phyloP scores from a whole-genome alignment of 257 asterid species.

The Eustoma russellianum region DNA sequence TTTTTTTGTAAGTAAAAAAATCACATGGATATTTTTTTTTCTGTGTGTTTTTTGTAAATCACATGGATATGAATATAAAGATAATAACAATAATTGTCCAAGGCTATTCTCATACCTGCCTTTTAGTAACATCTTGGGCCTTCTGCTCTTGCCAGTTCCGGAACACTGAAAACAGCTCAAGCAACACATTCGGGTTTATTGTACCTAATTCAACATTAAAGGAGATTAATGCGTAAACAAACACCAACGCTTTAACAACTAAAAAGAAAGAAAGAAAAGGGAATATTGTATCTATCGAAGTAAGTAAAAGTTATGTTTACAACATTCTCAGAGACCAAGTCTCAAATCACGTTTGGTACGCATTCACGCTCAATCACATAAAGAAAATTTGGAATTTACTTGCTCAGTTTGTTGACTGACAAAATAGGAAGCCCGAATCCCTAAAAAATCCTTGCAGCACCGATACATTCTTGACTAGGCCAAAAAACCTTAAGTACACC shows the following conservation, averaged over 20 bases:
- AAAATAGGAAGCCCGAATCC: not conserved
- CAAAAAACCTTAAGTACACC: not conserved
- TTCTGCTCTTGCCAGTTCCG: slow-evolving; percentile 84
- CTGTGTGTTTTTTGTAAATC: too few species aligned
- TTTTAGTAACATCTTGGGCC: slow-evolving; percentile 44
- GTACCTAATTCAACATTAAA: slow-evolving; percentile 40
- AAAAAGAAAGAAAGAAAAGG: too few species aligned
- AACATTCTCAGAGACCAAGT: too few species aligned
- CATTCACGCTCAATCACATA: not conserved
- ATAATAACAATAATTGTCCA: not conserved
- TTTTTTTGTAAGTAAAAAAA: too few species aligned
- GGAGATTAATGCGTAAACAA: not conserved
- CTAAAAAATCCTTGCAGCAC: not conserved
- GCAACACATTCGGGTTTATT: slow-evolving; percentile 68
- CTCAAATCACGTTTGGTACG: too few species aligned
- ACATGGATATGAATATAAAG: too few species aligned
- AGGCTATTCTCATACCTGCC: slow-evolving; percentile 48
- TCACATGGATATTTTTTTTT: too few species aligned
- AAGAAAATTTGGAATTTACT: not conserved
- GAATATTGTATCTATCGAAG: too few species aligned
- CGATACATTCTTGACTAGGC: not conserved
- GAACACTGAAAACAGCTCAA: slow-evolving; percentile 77
- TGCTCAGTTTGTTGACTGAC: not conserved
- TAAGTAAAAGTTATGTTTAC: too few species aligned
- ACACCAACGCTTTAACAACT: too few species aligned